A percentile compares a stretch with the other conserved stretches of the same genome.
phyloP scores from a whole-genome alignment of 805 yeast genomes.

The Geotrichum ghanense region DNA sequence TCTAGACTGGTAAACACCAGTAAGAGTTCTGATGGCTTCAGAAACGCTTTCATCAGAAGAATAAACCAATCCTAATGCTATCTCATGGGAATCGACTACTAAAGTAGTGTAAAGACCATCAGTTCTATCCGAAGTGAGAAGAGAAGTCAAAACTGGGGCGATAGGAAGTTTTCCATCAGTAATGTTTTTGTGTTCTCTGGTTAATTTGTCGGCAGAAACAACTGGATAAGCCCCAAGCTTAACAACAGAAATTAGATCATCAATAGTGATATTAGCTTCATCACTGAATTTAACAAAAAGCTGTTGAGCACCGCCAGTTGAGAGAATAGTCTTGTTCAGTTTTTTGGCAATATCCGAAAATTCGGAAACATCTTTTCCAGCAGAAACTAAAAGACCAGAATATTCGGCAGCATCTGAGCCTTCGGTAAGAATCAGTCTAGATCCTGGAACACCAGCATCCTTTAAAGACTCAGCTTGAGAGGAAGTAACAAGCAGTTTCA shows the following conservation, averaged over 20 bases:
- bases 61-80: conserved; percentile 81
- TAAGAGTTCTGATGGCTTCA: conserved; percentile 67
- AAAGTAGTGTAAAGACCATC: conserved; percentile 83
- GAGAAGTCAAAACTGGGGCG: conserved; percentile 36
- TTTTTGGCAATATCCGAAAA: conserved; percentile 3
- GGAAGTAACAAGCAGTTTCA: conserved; percentile 31
- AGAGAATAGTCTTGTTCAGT: conserved; percentile 2
- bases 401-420: conserved; percentile 3
- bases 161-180: conserved; percentile 21
- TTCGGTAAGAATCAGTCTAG: conserved; percentile 29
- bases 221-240: conserved; percentile 12
- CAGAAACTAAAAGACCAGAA: background rate
- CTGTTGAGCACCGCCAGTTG: conserved; percentile 9
- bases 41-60: conserved; percentile 73
- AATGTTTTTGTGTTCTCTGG: conserved; percentile 1
- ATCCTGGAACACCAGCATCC: conserved; percentile 40
- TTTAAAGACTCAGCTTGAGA: conserved; percentile 25
- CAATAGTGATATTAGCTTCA: conserved; percentile 7
- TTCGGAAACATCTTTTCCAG: conserved; percentile 1
- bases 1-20: conserved; percentile 92
- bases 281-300: conserved; percentile 13
- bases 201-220: conserved; percentile 8
- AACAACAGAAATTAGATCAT: conserved; percentile 8
- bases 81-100: conserved; percentile 57
- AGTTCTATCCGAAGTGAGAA: conserved; percentile 65